A percentile compares a stretch with the other conserved stretches of the same genome.
These are phyloP conservation scores for Liquidambar formosana DNA, from an alignment of 164 flowering plant genomes.

Conservation along the genomic window DNA sequence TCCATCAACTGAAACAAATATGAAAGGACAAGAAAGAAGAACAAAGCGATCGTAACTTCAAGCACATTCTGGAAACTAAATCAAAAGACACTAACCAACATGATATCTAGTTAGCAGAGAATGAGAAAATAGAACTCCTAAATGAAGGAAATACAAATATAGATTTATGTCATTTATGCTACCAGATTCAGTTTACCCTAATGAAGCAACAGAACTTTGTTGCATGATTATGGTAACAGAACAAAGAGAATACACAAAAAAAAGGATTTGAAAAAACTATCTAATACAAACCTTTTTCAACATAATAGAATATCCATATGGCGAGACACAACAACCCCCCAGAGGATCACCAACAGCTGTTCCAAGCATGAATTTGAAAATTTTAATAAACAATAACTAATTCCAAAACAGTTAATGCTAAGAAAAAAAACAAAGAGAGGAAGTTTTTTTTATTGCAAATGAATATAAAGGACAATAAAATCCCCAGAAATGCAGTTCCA, in stretches of 20 bases:
- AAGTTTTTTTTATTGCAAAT: too few species aligned
- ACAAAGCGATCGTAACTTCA: neutral
- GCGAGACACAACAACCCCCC: constrained; percentile 91
- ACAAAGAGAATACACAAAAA: neutral
- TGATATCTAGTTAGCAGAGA: too few species aligned
- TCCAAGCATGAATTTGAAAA: constrained; percentile 5
- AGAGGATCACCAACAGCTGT: constrained; percentile 93
- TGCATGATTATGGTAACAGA: neutral
- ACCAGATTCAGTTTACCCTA: neutral
- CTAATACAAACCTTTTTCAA: constrained; percentile 65
- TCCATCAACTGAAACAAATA: constrained; percentile 65
- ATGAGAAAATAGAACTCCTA: too few species aligned
- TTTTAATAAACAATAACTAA: too few species aligned
- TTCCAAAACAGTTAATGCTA: too few species aligned
- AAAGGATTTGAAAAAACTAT: too few species aligned
- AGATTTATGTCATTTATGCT: neutral
- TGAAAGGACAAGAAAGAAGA: neutral
- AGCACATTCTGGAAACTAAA: too few species aligned
- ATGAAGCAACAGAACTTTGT: neutral
- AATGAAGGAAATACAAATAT: neutral
- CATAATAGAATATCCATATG: constrained; percentile 86
- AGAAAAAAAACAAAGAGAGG: too few species aligned
- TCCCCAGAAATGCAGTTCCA: too few species aligned
- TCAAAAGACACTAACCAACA: too few species aligned
- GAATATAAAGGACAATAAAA: too few species aligned